Evolutionary conservation across 1,284 basidiomycete genomes (phyloP), one percentile per base, ranked within the genome.

Genomic region (Sanghuangporus baumii): DNA sequence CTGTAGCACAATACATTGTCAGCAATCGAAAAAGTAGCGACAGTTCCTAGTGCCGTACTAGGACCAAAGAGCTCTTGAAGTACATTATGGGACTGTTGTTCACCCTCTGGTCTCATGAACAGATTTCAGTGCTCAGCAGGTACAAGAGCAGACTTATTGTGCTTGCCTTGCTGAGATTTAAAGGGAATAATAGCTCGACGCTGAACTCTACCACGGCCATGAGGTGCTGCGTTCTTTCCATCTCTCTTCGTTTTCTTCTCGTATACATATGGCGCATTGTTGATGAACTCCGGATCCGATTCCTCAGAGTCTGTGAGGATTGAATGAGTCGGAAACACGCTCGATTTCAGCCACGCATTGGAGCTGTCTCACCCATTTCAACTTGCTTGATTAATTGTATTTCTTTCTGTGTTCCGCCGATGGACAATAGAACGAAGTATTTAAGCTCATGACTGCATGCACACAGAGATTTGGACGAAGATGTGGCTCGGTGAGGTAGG

Each of bases 51-150:
- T n/a, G n/a, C n/a, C n/a, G n/a, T n/a, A n/a, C n/a, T 31, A 31
- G 41, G 60, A 18, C 71, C 66, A 60, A 72, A 69, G 47, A 64
- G 65, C 16, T 67, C 63, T 52, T 66, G 55, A 12, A 72, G 65
- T 43, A 68, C 67, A 41, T 69, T 72, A 43, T 63, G 62, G 18
- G 65, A 58, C 12, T 57, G 16, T 54, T 51, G 20, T 18, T 23
- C 36, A 38, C 23, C 57, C 61, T 20, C 26, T 18, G 7, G 18
- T 36, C 6, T 2, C 2, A 23, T 12, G n/a, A n/a, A 20, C 2
- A 26, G 2, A 9, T 26, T n/a, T 54, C 5, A 54, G 16, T 18
- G 38, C 50, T 16, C 6, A 11, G 9, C 23, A n/a, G 23, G 23
- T 26, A 26, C 26, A 9, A 23, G 50, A 46, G 16, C 16, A 26